phyloP scores from a whole-genome alignment of 2,329 filamentous ascomycete species.

The Alternaria gansuensis region DNA sequence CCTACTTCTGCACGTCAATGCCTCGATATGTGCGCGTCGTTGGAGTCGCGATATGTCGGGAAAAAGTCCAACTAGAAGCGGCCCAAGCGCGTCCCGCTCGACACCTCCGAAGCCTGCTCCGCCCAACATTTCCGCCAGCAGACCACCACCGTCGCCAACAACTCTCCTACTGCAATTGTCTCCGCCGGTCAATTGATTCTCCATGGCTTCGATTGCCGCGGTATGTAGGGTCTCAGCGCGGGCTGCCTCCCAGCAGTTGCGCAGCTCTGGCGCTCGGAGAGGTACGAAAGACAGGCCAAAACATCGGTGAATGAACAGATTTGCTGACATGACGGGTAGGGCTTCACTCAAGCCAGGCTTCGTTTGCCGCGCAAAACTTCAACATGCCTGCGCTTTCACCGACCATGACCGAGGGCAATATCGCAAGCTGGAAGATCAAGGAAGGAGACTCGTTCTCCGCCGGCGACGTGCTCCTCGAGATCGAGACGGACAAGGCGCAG shows the following conservation, averaged over 20 bases:
- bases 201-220: conserved; percentile 72
- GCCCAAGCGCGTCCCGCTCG: conserved; percentile 28
- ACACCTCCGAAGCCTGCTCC: conserved; percentile 37
- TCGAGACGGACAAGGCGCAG: conserved; percentile 92
- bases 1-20: conserved; percentile 5
- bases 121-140: conserved; percentile 49
- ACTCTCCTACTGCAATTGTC: conserved; percentile 22
- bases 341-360: conserved; percentile 69
- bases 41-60: conserved; percentile 1
- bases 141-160: conserved; percentile 25
- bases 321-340: conserved; percentile 57
- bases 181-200: conserved; percentile 36
- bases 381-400: conserved; percentile 91
- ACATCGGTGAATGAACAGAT: conserved; percentile 19
- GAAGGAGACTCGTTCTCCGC: conserved; percentile 84
- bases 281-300: conserved; percentile 57
- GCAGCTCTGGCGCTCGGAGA: conserved; percentile 64
- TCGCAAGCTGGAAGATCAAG: conserved; percentile 84
- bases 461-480: conserved; percentile 88
- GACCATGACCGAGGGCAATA: conserved; percentile 94
- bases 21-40: neutral
- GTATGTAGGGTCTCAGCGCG: conserved; percentile 71
- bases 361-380: conserved; percentile 82
- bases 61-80: conserved; percentile 30
- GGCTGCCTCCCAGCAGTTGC: conserved; percentile 64